Evolutionary conservation across 345 rosid species (phyloP).

Genomic region (Turnera subulata): DNA sequence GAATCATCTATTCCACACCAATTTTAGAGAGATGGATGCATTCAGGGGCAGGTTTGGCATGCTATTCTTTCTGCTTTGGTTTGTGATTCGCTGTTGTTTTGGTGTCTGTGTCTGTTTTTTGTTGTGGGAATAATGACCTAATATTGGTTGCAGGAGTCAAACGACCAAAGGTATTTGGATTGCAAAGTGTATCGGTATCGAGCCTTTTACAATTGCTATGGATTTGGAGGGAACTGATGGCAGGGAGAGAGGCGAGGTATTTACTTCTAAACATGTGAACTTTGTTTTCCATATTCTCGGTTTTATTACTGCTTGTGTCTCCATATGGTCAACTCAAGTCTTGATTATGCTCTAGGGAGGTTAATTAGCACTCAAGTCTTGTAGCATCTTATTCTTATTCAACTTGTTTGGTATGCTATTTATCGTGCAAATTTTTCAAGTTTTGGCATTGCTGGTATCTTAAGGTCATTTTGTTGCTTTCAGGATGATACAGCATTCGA

Average conservation of each 20-base stretch:
- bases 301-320: no score
- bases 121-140: background rate
- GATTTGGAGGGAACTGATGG: slow-evolving; percentile 86
- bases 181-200: slow-evolving; percentile 61
- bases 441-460: no score
- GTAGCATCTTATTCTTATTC: no score
- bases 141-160: slow-evolving; percentile 54
- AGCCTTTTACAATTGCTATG: slow-evolving; percentile 69
- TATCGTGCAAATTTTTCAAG: background rate
- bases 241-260: slow-evolving; percentile 84
- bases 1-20: slow-evolving; percentile 72
- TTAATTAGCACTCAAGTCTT: no score
- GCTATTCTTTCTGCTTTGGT: slow-evolving; percentile 4
- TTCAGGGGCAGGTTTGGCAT: slow-evolving; percentile 57
- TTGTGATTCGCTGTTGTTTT: background rate
- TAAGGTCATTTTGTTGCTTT: slow-evolving; percentile 14
- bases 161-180: slow-evolving; percentile 83
- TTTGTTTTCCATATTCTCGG: background rate
- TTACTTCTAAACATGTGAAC: background rate
- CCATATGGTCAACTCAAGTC: no score
- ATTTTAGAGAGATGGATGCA: slow-evolving; percentile 79
- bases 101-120: background rate
- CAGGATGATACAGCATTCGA: slow-evolving; percentile 83
- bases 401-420: slow-evolving; percentile 4
- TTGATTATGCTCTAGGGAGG: no score